Evolutionary conservation across 2,329 filamentous ascomycete genomes (phyloP).

Genomic region (Aspergillus fumigatus): DNA sequence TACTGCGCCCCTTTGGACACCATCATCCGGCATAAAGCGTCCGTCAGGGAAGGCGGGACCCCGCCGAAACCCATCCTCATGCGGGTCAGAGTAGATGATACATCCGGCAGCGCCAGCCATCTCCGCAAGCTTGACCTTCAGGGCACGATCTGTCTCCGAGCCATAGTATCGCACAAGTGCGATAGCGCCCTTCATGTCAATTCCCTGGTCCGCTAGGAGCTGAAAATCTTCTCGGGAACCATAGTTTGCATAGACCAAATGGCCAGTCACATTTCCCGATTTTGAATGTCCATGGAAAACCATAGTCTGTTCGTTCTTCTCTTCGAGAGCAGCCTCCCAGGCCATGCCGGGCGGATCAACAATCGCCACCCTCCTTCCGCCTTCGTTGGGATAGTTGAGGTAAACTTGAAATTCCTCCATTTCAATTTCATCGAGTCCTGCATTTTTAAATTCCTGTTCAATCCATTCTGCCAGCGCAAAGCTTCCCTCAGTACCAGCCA

Average conservation of each 20-base stretch:
- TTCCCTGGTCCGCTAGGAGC: constrained; percentile 62
- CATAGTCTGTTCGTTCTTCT: constrained; percentile 69
- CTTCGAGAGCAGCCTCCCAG: constrained; percentile 82
- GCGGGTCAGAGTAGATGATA: constrained; percentile 87
- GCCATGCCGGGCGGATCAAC: constrained; percentile 62
- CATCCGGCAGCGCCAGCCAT: constrained; percentile 80
- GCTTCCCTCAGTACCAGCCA: constrained; percentile 92
- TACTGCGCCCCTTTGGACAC: constrained; percentile 77
- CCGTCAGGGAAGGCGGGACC: constrained; percentile 72
- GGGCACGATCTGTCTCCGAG: constrained; percentile 63
- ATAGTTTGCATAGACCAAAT: constrained; percentile 87
- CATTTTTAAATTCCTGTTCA: constrained; percentile 67
- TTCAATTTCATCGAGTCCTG: constrained; percentile 68
- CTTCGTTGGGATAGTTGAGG: constrained; percentile 78
- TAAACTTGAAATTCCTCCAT: constrained; percentile 83
- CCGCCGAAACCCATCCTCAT: constrained; percentile 72
- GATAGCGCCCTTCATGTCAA: constrained; percentile 74
- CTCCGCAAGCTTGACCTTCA: constrained; percentile 90
- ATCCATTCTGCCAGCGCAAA: constrained; percentile 81
- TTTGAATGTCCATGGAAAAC: constrained; percentile 88
- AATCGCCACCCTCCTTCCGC: constrained; percentile 76
- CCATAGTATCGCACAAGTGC: constrained; percentile 79
- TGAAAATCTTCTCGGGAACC: constrained; percentile 82
- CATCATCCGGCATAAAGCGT: constrained; percentile 73
- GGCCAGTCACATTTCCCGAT: constrained; percentile 78